These are phyloP conservation scores for Azolla pinnata DNA, from an alignment of 75 land plant species.

Conservation along the genomic window DNA sequence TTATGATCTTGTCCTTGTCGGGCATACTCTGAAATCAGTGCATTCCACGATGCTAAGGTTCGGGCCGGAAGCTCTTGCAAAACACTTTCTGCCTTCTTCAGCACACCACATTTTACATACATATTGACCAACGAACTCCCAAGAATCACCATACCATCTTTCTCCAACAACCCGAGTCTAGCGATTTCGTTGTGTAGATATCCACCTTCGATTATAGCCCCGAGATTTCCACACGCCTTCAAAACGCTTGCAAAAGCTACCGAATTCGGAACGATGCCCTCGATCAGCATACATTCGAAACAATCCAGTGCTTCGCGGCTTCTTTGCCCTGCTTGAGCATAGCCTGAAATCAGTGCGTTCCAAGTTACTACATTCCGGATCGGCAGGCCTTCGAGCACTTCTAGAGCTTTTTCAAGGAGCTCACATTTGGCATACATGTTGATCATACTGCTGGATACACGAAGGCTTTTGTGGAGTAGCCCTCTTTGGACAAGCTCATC, in stretches of 20 bases:
- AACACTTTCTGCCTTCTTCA: too few relatives aligned
- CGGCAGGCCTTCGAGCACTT: constrained; percentile 43
- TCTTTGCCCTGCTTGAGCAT: constrained; percentile 37
- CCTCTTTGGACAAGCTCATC: constrained; percentile 16
- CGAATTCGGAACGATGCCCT: constrained; percentile 38
- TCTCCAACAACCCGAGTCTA: too few relatives aligned
- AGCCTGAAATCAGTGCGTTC: constrained; percentile 52
- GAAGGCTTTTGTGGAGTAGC: constrained; percentile 5
- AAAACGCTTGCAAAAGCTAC: constrained; percentile 47
- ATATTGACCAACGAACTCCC: constrained; percentile 26
- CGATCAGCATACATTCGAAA: constrained; percentile 25
- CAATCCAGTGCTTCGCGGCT: constrained; percentile 21
- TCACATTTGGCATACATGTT: constrained; percentile 34
- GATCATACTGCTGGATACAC: constrained; percentile 32
- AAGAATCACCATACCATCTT: constrained; percentile 38
- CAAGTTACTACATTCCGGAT: constrained; percentile 35
- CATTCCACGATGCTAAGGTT: too few relatives aligned
- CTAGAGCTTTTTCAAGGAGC: constrained; percentile 19
- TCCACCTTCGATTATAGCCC: constrained; percentile 32
- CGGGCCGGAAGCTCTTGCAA: too few relatives aligned
- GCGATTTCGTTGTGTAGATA: constrained; percentile 32
- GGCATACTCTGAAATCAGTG: too few relatives aligned
- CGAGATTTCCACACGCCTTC: constrained; percentile 45
- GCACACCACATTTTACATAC: too few relatives aligned
- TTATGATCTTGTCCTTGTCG: too few relatives aligned